Evolutionary conservation across 148 eudicot genomes (phyloP).

Genomic region (Rhododendron vialii): DNA sequence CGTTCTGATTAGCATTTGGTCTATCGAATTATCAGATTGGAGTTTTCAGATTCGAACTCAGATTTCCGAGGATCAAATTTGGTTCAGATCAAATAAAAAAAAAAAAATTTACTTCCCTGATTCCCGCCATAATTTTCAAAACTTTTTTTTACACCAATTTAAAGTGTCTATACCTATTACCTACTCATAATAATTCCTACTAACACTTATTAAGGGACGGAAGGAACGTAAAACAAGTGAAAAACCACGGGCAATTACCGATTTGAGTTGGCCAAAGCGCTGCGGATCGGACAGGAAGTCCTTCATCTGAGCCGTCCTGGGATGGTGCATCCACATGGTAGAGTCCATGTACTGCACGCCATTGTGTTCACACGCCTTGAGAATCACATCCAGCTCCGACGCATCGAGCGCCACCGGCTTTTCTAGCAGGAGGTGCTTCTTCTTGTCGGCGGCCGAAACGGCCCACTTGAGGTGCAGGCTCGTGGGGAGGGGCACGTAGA

Average conservation of each 20-base stretch:
- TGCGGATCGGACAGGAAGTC: background rate
- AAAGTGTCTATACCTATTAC: too few species aligned
- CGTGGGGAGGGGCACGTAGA: conserved; percentile 4
- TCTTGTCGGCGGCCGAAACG: background rate
- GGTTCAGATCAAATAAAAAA: too few species aligned
- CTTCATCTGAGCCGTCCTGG: background rate
- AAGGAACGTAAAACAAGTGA: too few species aligned
- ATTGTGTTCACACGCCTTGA: background rate
- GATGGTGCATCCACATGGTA: conserved; percentile 8
- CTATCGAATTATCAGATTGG: too few species aligned
- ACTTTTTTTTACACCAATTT: too few species aligned
- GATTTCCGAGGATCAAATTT: too few species aligned
- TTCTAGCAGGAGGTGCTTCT: conserved; percentile 5
- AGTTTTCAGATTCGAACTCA: too few species aligned
- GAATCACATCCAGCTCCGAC: background rate
- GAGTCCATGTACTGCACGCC: conserved; percentile 4
- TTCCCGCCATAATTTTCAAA: too few species aligned
- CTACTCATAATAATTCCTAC: too few species aligned
- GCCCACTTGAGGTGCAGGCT: conserved; percentile 5
- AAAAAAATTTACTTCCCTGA: too few species aligned
- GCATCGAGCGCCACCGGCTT: background rate
- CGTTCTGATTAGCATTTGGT: too few species aligned
- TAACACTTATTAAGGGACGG: too few species aligned
- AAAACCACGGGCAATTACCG: background rate
- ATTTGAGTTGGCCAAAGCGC: background rate